A percentile compares a stretch with the other conserved stretches of the same genome.
phyloP scores from a whole-genome alignment of 495 filamentous ascomycete species.

The Talaromyces ruber region DNA sequence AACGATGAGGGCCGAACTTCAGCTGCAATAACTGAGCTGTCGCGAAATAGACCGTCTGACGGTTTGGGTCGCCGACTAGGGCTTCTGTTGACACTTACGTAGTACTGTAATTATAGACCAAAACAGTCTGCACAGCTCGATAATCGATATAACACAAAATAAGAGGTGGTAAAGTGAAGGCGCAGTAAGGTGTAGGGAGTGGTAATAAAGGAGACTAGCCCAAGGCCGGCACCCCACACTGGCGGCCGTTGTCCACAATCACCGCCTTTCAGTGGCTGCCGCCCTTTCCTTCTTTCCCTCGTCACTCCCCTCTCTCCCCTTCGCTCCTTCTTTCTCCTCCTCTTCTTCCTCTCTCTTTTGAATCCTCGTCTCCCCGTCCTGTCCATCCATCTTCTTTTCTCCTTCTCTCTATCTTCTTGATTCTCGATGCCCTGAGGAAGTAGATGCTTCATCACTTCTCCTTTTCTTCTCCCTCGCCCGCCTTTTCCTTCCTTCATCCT shows the following conservation, averaged over 20 bases:
- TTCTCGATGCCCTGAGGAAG: neutral
- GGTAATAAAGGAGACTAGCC: neutral
- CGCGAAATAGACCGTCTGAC: too few relatives aligned
- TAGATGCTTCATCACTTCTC: slow-evolving; percentile 5
- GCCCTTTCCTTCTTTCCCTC: slow-evolving; percentile 5
- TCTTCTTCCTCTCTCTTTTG: slow-evolving; percentile 3
- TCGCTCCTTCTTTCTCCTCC: neutral
- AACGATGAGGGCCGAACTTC: neutral
- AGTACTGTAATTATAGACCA: neutral
- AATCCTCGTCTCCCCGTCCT: slow-evolving; percentile 6
- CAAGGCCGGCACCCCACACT: neutral
- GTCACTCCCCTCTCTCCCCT: slow-evolving; percentile 7
- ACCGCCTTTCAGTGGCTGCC: slow-evolving; percentile 6
- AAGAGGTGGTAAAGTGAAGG: neutral
- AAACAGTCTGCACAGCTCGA: neutral
- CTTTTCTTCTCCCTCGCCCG: slow-evolving; percentile 6
- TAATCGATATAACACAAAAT: too few relatives aligned
- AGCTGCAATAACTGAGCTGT: neutral
- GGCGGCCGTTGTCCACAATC: neutral
- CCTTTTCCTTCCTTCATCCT: neutral
- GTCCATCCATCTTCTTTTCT: slow-evolving; percentile 5
- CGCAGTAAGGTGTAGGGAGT: neutral
- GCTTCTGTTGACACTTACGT: neutral
- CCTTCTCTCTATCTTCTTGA: slow-evolving; percentile 12
- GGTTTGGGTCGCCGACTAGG: too few relatives aligned